Conservation (phyloP, 306 rosid species). For the Cucumis cinereus region DNA sequence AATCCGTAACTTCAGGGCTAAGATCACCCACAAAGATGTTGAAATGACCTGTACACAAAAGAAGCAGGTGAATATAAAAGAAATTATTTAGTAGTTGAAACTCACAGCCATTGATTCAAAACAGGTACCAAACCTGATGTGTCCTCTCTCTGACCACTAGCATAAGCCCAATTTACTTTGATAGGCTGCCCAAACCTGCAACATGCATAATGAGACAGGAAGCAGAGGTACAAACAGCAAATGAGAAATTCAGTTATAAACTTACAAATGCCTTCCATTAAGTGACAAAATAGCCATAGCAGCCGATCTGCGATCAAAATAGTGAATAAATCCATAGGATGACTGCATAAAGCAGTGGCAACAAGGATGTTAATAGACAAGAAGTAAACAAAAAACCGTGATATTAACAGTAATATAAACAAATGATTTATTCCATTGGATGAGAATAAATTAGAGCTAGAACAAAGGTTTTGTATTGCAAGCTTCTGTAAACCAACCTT, state of each 20-base stretch:
- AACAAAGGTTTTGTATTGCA: not conserved
- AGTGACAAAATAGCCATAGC: constrained; percentile 86
- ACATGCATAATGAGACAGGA: constrained; percentile 14
- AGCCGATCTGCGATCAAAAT: constrained; percentile 92
- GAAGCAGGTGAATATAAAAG: not conserved
- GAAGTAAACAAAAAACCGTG: not conserved
- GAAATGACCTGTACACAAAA: constrained; percentile 62
- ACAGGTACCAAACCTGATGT: constrained; percentile 59
- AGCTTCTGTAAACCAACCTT: constrained; percentile 34
- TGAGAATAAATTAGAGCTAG: not conserved
- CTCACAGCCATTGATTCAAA: not conserved
- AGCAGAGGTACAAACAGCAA: not conserved
- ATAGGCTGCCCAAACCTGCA: constrained; percentile 96
- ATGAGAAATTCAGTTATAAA: not conserved
- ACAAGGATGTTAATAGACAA: constrained; percentile 4
- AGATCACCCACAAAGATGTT: constrained; percentile 98
- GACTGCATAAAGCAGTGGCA: constrained; percentile 50
- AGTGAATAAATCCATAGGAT: constrained; percentile 92
- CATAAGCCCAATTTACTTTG: constrained; percentile 98
- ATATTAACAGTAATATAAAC: not conserved
- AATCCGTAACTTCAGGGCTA: constrained; percentile 97
- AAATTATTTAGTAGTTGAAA: not conserved
- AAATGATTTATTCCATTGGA: not conserved
- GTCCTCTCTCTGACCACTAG: constrained; percentile 98
- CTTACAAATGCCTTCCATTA: constrained; percentile 96